phyloP scores from a whole-genome alignment of 768 basidiomycete genomes.

The Leucocoprinus leucothites region DNA sequence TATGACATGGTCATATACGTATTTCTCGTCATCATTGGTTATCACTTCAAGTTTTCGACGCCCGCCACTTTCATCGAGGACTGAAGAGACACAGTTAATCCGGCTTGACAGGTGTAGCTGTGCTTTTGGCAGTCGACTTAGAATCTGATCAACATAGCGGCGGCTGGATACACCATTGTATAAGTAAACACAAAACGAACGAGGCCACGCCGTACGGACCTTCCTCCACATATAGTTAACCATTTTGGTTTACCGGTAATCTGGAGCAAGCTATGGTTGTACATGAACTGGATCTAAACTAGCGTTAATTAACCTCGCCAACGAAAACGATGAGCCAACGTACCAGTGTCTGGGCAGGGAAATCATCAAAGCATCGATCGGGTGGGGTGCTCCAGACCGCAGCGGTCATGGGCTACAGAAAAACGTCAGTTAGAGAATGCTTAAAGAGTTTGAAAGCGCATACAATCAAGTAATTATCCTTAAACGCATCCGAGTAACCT shows the following conservation, averaged over 20 bases:
- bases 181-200: not conserved
- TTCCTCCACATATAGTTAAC: constrained; percentile 72
- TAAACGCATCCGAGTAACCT: constrained; percentile 65
- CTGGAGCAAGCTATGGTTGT: constrained; percentile 74
- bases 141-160: constrained; percentile 63
- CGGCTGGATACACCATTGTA: constrained; percentile 34
- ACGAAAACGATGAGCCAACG: constrained; percentile 9
- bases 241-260: constrained; percentile 67
- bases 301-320: not conserved
- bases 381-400: constrained; percentile 81
- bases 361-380: constrained; percentile 63
- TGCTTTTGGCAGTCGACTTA: constrained; percentile 47
- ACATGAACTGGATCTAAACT: constrained; percentile 62
- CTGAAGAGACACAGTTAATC: constrained; percentile 42
- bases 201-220: constrained; percentile 37
- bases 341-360: constrained; percentile 67
- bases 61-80: constrained; percentile 12
- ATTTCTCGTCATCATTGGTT: constrained; percentile 41
- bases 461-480: constrained; percentile 74
- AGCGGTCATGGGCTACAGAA: constrained; percentile 68
- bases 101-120: constrained; percentile 61
- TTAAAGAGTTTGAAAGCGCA: constrained; percentile 18
- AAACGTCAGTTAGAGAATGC: not conserved
- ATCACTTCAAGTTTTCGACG: constrained; percentile 38
- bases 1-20: constrained; percentile 67